Evolutionary conservation across 768 basidiomycete species (phyloP), one percentile per base, ranked within the genome.

Genomic region (Daedaleopsis sinensis): DNA sequence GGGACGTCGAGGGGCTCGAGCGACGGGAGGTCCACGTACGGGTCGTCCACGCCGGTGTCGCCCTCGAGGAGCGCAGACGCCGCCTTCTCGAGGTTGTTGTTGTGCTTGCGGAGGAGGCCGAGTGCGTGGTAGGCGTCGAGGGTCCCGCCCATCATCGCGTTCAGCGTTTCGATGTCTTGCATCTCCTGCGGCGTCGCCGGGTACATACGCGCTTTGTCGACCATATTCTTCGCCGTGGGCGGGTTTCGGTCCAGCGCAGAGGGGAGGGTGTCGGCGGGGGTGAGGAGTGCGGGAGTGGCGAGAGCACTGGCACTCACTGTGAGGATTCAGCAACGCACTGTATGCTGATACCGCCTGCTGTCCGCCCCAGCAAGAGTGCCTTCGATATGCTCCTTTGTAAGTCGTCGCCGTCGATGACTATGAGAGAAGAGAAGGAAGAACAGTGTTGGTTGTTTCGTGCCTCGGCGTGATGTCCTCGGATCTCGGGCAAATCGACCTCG

Each of bases 81-180:
- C n/a, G 76, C 72, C 62, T 75, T 74, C 32, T 76, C 70, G n/a
- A 73, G 35, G 53, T 90, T 78, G 23, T 87, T 85, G 42, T 81
- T 81, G 70, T 84, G 79, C 70, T 87, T 87, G 56, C 83, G 77
- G 57, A 89, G 76, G 21, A 89, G 78, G n/a, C 80, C 77, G 32
- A 81, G 81, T 8, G 80, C 84, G 19, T 82, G 75, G 36, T 82
- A 79, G 11, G 71, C 72, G 57, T 83, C 80, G 48, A 76, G 66
- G 7, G 61, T 69, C n/a, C 71, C 73, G 19, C 73, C 79, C 78
- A 81, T 79, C 64, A 82, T 67, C 1, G 70, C 59, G 12, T 65
- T 72, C 52, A 82, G 59, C 50, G 71, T 63, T 5, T 72, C 72
- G 11, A 82, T 71, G 35, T 67, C 67, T 23, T 71, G 68, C 3